Percentiles rank a stretch among this genome's conserved stretches.
Conservation (phyloP, 2,329 filamentous ascomycete species). For the Fonsecaea monophora region DNA sequence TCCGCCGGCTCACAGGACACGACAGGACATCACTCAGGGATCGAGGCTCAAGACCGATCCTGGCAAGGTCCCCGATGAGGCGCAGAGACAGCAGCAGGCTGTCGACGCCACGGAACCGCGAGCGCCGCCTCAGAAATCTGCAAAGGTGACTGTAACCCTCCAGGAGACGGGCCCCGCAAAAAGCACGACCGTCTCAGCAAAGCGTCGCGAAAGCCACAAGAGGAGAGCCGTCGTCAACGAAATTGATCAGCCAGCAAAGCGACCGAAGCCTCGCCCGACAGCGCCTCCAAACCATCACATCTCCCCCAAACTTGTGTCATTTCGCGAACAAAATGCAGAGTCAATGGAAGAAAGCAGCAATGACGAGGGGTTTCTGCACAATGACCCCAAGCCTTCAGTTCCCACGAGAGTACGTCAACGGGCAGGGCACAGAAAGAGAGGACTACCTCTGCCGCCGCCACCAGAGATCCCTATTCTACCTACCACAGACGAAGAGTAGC, state of each 20-base stretch:
- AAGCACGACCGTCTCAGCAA: neutral
- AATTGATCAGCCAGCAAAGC: neutral
- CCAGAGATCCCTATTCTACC: slow-evolving; percentile 37
- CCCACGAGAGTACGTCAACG: neutral
- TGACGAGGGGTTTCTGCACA: slow-evolving; percentile 23
- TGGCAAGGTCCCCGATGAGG: neutral
- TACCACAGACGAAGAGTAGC: slow-evolving; percentile 32
- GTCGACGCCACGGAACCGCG: neutral
- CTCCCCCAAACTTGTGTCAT: slow-evolving; percentile 20
- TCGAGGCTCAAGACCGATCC: neutral
- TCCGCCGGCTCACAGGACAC: neutral
- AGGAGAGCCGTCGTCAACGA: neutral
- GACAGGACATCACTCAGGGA: neutral
- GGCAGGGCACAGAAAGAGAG: slow-evolving; percentile 5
- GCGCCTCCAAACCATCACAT: neutral
- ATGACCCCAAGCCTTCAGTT: neutral
- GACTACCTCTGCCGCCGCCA: slow-evolving; percentile 32
- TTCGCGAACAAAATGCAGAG: slow-evolving; percentile 1
- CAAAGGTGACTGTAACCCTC: neutral
- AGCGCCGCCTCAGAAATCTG: neutral
- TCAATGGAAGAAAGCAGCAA: slow-evolving; percentile 23
- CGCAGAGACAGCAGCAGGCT: neutral
- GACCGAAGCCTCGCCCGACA: neutral
- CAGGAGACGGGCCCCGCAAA: neutral
- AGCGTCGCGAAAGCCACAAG: neutral